Percentiles rank a stretch among this genome's conserved stretches.
Conservation (phyloP, 495 filamentous ascomycete genomes). For the Chaetomium fimeti region DNA sequence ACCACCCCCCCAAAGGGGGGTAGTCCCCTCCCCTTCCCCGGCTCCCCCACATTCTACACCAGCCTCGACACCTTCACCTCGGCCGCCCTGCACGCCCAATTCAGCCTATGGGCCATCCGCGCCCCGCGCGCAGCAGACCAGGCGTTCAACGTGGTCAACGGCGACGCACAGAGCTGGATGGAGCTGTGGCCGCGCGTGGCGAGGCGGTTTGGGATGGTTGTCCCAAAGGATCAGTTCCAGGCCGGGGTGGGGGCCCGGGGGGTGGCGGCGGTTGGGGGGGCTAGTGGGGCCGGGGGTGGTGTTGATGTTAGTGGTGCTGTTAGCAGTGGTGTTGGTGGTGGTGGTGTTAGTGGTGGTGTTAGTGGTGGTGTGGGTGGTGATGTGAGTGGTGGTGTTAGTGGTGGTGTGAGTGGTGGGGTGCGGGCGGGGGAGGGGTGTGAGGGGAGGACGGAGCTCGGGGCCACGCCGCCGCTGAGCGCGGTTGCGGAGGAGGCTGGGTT, state of each 20-base stretch:
- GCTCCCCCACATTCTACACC: conserved; percentile 49
- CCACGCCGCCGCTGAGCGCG: conserved; percentile 45
- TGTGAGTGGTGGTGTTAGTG: not conserved
- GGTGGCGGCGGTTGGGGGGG: no score
- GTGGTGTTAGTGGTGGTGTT: no score
- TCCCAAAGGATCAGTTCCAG: conserved; percentile 49
- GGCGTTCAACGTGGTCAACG: conserved; percentile 58
- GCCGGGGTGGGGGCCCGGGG: no score
- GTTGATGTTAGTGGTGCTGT: no score
- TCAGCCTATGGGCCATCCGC: conserved; percentile 54
- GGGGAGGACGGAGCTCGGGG: conserved; percentile 30
- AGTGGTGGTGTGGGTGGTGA: no score
- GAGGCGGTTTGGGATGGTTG: conserved; percentile 44
- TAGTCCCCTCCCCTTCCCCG: conserved; percentile 47
- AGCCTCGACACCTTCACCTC: conserved; percentile 54
- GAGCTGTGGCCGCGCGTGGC: conserved; percentile 57
- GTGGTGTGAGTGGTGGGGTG: no score
- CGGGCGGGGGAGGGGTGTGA: conserved; percentile 9
- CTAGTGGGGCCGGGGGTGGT: no score
- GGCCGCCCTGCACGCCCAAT: conserved; percentile 50
- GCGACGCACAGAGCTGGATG: conserved; percentile 55
- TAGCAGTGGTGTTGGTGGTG: no score
- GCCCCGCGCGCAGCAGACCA: conserved; percentile 47
- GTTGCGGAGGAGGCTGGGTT: conserved; percentile 44
- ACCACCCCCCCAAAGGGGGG: conserved; percentile 9